Evolutionary conservation across 495 filamentous ascomycete genomes (phyloP).

Genomic region (Elasticomyces elasticus): DNA sequence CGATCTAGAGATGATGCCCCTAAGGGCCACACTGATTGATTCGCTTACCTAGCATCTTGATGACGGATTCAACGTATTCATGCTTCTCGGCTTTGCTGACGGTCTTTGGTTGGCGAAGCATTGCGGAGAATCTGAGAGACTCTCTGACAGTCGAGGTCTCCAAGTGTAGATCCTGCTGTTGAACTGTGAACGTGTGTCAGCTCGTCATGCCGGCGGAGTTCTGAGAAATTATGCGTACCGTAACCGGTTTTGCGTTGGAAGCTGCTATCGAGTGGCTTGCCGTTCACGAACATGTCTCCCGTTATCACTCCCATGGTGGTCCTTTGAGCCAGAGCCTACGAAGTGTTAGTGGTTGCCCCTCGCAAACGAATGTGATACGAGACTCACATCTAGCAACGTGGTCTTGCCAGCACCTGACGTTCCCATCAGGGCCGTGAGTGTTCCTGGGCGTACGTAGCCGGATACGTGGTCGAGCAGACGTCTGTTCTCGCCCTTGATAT

Average conservation of each 20-base stretch:
- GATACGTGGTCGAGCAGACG: slow-evolving; percentile 23
- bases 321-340: slow-evolving; percentile 26
- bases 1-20: too few relatives aligned
- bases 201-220: neutral
- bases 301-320: slow-evolving; percentile 24
- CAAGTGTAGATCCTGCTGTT: slow-evolving; percentile 30
- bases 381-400: slow-evolving; percentile 26
- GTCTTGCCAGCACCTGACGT: slow-evolving; percentile 30
- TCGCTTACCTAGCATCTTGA: slow-evolving; percentile 44
- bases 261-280: slow-evolving; percentile 23
- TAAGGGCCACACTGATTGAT: too few relatives aligned
- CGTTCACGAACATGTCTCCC: slow-evolving; percentile 30
- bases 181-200: slow-evolving; percentile 2
- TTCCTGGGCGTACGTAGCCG: slow-evolving; percentile 28
- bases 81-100: slow-evolving; percentile 37
- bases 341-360: too few relatives aligned
- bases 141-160: slow-evolving; percentile 27
- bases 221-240: neutral
- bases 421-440: slow-evolving; percentile 29
- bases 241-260: slow-evolving; percentile 31
- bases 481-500: slow-evolving; percentile 18
- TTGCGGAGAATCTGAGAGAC: slow-evolving; percentile 27
- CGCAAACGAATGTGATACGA: too few relatives aligned
- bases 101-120: slow-evolving; percentile 24
- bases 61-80: slow-evolving; percentile 42